Conservation (phyloP, 495 filamentous ascomycete genomes). For the Tuber melanosporum region DNA sequence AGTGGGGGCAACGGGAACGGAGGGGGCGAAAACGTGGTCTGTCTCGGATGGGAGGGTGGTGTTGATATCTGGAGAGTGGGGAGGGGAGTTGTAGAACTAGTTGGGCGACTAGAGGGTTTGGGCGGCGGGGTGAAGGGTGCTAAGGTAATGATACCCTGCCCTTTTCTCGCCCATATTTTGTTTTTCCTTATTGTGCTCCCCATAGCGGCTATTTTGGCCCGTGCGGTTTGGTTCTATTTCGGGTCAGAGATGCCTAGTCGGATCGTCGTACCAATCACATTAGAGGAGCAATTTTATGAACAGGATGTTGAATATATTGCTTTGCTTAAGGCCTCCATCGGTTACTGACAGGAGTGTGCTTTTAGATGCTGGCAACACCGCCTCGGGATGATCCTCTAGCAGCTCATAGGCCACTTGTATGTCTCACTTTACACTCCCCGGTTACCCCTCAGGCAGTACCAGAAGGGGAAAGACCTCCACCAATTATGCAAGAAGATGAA, state of each 20-base stretch:
- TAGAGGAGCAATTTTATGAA: not conserved
- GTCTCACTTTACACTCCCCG: conserved; percentile 40
- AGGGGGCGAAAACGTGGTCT: conserved; percentile 40
- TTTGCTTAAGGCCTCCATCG: not conserved
- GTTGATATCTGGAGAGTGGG: conserved; percentile 41
- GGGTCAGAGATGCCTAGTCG: not conserved
- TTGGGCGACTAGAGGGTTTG: conserved; percentile 40
- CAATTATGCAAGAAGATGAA: conserved; percentile 32
- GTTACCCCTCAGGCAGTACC: conserved; percentile 17
- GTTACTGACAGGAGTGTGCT: conserved; percentile 12
- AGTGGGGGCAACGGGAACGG: conserved; percentile 22
- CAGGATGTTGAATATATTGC: not conserved
- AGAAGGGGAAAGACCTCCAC: conserved; percentile 22
- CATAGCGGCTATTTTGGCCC: not conserved
- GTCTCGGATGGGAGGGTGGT: conserved; percentile 41
- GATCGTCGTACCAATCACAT: not conserved
- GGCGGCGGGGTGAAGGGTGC: conserved; percentile 39
- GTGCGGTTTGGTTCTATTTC: not conserved
- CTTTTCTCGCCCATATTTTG: not conserved
- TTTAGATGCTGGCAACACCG: conserved; percentile 40
- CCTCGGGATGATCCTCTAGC: conserved; percentile 39
- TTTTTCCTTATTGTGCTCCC: not conserved
- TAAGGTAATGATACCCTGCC: conserved; percentile 30
- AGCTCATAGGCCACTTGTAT: conserved; percentile 36
- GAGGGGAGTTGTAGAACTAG: conserved; percentile 33